These are phyloP conservation scores for Pseudonitzschia pungens DNA, from an alignment of 108 stramenopile genomes.

Conservation along the genomic window DNA sequence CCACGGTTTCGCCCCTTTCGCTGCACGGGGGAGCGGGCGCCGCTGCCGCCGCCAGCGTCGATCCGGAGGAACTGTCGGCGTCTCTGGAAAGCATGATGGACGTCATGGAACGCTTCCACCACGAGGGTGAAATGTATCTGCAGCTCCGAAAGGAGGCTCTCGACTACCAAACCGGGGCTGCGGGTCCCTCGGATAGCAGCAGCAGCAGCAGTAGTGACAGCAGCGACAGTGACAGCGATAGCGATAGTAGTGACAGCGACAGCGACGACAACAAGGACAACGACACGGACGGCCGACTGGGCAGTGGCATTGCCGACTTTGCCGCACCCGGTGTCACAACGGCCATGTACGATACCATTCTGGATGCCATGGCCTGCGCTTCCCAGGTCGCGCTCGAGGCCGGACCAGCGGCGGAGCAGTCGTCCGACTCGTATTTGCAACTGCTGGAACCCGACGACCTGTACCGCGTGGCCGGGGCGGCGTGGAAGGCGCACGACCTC, in stretches of 20 bases:
- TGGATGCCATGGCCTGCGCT: conserved; percentile 67
- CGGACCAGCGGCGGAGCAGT: neutral
- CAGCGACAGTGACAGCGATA: neutral
- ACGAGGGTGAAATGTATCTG: conserved; percentile 62
- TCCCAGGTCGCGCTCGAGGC: conserved; percentile 8
- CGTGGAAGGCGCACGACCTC: conserved; percentile 15
- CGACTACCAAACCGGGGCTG: conserved; percentile 22
- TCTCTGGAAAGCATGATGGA: conserved; percentile 52
- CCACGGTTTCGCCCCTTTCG: conserved; percentile 19
- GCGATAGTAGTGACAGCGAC: conserved; percentile 17
- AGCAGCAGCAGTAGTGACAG: neutral
- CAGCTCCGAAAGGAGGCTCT: conserved; percentile 44
- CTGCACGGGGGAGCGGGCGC: neutral
- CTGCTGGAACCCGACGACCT: conserved; percentile 12
- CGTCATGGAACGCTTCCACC: conserved; percentile 49
- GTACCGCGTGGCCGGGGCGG: neutral
- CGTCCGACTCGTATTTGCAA: neutral
- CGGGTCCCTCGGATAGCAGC: neutral
- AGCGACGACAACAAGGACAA: conserved; percentile 24
- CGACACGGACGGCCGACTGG: conserved; percentile 13
- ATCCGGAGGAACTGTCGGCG: conserved; percentile 30
- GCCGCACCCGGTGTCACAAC: conserved; percentile 63
- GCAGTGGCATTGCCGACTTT: conserved; percentile 22
- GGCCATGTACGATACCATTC: conserved; percentile 57
- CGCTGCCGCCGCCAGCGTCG: conserved; percentile 22